Evolutionary conservation across 2,329 filamentous ascomycete species (phyloP).

Genomic region (Claviceps pazoutovae): DNA sequence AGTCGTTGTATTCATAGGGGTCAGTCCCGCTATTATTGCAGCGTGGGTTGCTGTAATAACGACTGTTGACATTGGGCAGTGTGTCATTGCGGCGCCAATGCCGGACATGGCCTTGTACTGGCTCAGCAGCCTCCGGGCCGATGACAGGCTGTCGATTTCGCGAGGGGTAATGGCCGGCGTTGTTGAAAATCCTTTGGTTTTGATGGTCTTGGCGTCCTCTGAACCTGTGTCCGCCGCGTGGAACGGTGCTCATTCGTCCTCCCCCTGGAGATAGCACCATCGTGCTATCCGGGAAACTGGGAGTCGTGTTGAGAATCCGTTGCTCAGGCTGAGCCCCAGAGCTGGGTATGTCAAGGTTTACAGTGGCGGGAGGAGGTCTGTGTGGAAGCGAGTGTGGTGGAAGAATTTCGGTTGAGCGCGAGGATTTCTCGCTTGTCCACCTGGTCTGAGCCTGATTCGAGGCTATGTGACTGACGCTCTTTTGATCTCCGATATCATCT

Average conservation of each 20-base stretch:
- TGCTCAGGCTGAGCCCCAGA: background rate
- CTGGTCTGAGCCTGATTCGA: background rate
- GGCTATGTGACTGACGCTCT: background rate
- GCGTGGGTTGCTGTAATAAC: background rate
- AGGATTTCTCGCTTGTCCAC: no score
- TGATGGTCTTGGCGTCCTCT: background rate
- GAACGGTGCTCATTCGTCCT: background rate
- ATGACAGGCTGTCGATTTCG: background rate
- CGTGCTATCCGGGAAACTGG: background rate
- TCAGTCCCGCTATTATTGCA: slow-evolving; percentile 10
- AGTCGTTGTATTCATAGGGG: slow-evolving; percentile 14
- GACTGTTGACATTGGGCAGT: background rate
- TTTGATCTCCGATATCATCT: background rate
- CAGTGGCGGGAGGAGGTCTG: background rate
- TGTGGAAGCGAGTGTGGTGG: background rate
- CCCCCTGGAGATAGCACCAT: background rate
- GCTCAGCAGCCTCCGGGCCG: background rate
- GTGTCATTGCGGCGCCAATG: background rate
- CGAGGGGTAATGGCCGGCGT: background rate
- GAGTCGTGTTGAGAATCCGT: background rate
- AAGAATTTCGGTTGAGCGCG: background rate
- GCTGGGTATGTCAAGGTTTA: background rate
- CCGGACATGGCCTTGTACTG: background rate
- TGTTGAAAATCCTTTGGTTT: background rate
- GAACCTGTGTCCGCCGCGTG: slow-evolving; percentile 1